Percentiles rank a stretch among this genome's conserved stretches.
Conservation (phyloP, 2,329 filamentous ascomycete species). For the Proliferodiscus dingleyae region DNA sequence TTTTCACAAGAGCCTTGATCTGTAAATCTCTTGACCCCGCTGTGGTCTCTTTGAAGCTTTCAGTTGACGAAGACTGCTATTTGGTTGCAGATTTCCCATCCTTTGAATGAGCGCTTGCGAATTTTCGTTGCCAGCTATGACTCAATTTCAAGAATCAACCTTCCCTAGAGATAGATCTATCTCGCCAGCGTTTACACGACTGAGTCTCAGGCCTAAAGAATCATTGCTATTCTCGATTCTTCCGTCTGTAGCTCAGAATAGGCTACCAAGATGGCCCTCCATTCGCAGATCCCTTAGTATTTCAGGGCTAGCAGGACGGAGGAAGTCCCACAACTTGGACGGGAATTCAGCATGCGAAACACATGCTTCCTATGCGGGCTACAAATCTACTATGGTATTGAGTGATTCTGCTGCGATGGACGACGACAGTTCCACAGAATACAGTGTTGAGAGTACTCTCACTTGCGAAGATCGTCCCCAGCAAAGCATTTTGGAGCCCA, state of each 20-base stretch:
- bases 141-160: background rate
- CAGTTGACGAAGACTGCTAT: no score
- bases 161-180: no score
- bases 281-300: constrained; percentile 39
- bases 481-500: background rate
- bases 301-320: constrained; percentile 15
- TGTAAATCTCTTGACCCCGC: no score
- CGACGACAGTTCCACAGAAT: constrained; percentile 15
- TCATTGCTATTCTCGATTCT: constrained; percentile 51
- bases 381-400: constrained; percentile 22
- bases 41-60: no score
- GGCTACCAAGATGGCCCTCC: constrained; percentile 47
- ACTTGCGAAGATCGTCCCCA: constrained; percentile 19
- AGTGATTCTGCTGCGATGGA: constrained; percentile 6
- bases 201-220: constrained; percentile 19
- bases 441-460: constrained; percentile 14
- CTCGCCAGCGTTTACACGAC: no score
- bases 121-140: no score
- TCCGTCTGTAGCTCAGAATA: constrained; percentile 46
- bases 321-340: constrained; percentile 19
- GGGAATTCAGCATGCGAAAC: constrained; percentile 30
- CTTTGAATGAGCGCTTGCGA: no score
- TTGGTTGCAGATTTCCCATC: no score
- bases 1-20: no score
- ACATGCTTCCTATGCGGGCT: constrained; percentile 22